Percentiles rank a stretch among this genome's conserved stretches.
These are phyloP conservation scores for Colletotrichum musicola DNA, from an alignment of 2,329 filamentous ascomycete species.

Conservation along the genomic window DNA sequence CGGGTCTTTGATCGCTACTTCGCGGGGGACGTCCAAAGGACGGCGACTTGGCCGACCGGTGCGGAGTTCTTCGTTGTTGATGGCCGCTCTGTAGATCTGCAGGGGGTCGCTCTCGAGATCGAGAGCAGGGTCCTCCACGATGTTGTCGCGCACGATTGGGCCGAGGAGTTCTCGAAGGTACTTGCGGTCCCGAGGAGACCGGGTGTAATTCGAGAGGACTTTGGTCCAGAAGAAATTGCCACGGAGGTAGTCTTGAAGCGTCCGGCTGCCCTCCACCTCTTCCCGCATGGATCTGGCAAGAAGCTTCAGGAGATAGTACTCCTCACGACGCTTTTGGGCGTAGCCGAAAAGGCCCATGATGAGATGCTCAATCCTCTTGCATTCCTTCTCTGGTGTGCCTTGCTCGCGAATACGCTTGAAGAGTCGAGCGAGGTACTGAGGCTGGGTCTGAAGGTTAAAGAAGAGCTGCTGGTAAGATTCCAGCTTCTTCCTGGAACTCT, in stretches of 20 bases:
- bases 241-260: conserved; percentile 86
- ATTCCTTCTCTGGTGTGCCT: conserved; percentile 89
- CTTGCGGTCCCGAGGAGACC: conserved; percentile 91
- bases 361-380: conserved; percentile 90
- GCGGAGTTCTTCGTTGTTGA: conserved; percentile 96
- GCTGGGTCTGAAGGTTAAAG: conserved; percentile 96
- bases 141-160: conserved; percentile 87
- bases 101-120: conserved; percentile 97
- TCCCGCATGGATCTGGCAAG: conserved; percentile 86
- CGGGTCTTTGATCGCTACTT: conserved; percentile 94
- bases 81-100: conserved; percentile 94
- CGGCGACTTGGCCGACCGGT: conserved; percentile 87
- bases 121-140: conserved; percentile 90
- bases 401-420: conserved; percentile 88
- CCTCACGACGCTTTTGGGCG: conserved; percentile 94
- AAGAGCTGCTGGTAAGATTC: conserved; percentile 98
- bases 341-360: conserved; percentile 98
- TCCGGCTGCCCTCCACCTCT: conserved; percentile 80
- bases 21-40: conserved; percentile 86
- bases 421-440: conserved; percentile 90
- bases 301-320: conserved; percentile 95
- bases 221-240: conserved; percentile 95
- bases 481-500: conserved; percentile 93
- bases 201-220: conserved; percentile 86
- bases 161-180: conserved; percentile 90